Conservation (phyloP, 2,329 filamentous ascomycete genomes). For the Aulographum hederae region DNA sequence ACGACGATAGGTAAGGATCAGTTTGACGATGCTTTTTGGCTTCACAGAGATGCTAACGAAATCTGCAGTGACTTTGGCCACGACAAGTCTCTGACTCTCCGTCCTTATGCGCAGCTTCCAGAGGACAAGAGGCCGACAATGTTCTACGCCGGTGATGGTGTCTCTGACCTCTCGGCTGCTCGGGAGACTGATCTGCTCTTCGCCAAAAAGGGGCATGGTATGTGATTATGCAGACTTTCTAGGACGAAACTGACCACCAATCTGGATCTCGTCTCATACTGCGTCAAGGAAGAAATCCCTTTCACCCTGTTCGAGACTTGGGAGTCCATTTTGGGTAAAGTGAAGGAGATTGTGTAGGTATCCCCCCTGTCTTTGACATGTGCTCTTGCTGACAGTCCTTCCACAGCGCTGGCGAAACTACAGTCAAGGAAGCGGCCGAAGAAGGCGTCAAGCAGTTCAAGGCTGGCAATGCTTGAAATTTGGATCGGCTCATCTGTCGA, state of each 20-base stretch:
- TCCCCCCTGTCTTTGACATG: background rate
- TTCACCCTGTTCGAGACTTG: conserved; percentile 82
- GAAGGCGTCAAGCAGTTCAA: conserved; percentile 29
- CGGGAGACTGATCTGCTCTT: conserved; percentile 87
- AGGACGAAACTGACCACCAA: too few relatives aligned
- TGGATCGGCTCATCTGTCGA: too few relatives aligned
- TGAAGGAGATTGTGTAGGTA: conserved; percentile 47
- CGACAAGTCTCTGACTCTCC: conserved; percentile 85
- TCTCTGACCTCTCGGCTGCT: conserved; percentile 81
- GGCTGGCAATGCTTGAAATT: conserved; percentile 23
- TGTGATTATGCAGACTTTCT: too few relatives aligned
- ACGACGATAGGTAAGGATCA: conserved; percentile 55
- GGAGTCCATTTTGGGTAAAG: conserved; percentile 56
- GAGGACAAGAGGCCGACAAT: conserved; percentile 53
- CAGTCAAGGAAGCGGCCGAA: conserved; percentile 49
- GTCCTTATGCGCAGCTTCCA: conserved; percentile 64
- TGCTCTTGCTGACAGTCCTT: background rate
- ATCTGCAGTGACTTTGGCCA: conserved; percentile 72
- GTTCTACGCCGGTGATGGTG: conserved; percentile 90
- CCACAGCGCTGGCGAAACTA: conserved; percentile 44
- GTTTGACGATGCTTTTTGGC: conserved; percentile 1
- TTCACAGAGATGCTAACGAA: conserved; percentile 2
- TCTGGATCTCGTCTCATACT: conserved; percentile 70
- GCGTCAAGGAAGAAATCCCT: conserved; percentile 64
- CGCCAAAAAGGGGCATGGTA: conserved; percentile 77